Base-by-base conservation (phyloP, 768 basidiomycete genomes). In the Collybia nuda region DNA sequence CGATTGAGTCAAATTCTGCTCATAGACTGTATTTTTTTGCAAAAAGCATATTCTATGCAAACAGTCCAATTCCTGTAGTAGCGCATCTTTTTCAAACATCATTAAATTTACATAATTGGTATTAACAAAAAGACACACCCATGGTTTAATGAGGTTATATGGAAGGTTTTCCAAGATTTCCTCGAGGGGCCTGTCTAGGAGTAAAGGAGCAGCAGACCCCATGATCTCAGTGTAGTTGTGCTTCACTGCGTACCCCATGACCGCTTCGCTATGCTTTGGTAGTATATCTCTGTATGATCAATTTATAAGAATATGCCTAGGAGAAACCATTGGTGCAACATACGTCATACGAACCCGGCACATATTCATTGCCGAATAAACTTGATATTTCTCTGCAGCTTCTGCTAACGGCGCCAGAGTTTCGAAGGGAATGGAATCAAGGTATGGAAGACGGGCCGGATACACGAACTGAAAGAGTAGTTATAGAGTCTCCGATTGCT, bases 381-480 rank as follows among this genome's bases (percentile, higher is more conserved):
- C 15, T 3, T 37, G 45, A n/a, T 55, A 55, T 44, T 51, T 54
- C 41, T 55, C 54, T 7, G 40, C 54, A 19, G 50, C 54, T 18
- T 51, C 32, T 14, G 54, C 47, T 6, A 51, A 37, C 2, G 21
- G 17, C 4, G 42, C 47, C 1, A 57, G 40, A 0, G 46, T 23
- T 5, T 26, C 38, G 22, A 57, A 48, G 1, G 39, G 0, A 2
- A 50, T 19, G 6, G 21, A 19, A 9, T 18, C 29, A n/a, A 57
- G 36, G 38, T 45, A 40, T 2, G 56, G 56, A 24, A 52, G 56
- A 11, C 40, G 52, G 12, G 26, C 39, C 7, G 47, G 49, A 32
- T 54, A 49, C 39, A 57, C 48, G 44, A 40, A 57, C 15, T 45
- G 26, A 4, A 57, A 45, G 11, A 54, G 45, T 2, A 56, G 45